phyloP scores from a whole-genome alignment of 2,329 filamentous ascomycete genomes.

The Botrytis hyacinthi region DNA sequence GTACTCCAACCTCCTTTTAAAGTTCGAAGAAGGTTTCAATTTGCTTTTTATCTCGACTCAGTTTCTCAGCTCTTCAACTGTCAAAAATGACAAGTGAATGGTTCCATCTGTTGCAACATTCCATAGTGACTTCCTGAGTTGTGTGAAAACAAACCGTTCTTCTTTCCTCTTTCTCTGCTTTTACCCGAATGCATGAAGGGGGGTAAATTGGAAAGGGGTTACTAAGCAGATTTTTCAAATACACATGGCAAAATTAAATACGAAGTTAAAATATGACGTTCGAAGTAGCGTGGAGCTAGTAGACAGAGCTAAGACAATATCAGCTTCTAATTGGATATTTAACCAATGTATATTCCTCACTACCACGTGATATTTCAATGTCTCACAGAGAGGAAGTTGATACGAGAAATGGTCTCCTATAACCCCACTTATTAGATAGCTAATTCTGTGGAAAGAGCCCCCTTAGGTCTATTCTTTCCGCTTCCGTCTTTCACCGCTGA shows the following conservation, averaged over 20 bases:
- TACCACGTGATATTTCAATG: background rate
- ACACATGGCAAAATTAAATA: background rate
- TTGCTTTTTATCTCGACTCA: background rate
- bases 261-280: background rate
- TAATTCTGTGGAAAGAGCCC: background rate
- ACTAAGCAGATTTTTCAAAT: background rate
- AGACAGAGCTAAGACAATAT: background rate
- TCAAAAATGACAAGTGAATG: background rate
- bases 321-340: background rate
- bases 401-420: background rate
- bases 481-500: background rate
- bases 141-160: background rate
- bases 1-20: background rate
- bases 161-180: background rate
- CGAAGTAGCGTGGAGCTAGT: background rate
- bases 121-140: background rate
- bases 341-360: background rate
- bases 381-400: background rate
- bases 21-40: background rate
- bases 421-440: background rate
- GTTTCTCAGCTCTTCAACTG: background rate
- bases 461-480: background rate
- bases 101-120: background rate
- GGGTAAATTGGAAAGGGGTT: background rate
- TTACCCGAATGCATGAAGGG: background rate